Percentiles rank a stretch among this genome's conserved stretches.
phyloP scores from a whole-genome alignment of 2,329 filamentous ascomycete genomes.

The Diaporthe ilicicola region DNA sequence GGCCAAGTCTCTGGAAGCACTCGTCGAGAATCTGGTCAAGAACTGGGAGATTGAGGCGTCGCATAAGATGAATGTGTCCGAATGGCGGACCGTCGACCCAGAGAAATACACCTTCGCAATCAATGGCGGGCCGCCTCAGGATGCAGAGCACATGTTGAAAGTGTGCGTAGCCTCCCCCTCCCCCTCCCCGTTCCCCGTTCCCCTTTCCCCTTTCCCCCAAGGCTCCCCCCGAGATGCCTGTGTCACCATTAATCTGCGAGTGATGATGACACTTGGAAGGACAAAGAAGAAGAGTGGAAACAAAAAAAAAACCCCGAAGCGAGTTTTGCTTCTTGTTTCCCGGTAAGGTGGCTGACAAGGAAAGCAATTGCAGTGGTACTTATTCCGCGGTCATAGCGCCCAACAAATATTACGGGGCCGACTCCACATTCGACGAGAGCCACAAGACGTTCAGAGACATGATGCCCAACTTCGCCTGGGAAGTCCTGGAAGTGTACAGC shows the following conservation, averaged over 20 bases:
- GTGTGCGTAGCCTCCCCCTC: slow-evolving; percentile 52
- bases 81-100: slow-evolving; percentile 73
- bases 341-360: slow-evolving; percentile 4
- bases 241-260: background rate
- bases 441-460: slow-evolving; percentile 78
- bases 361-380: slow-evolving; percentile 46
- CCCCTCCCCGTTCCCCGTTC: background rate
- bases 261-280: background rate
- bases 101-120: slow-evolving; percentile 69
- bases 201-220: background rate
- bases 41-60: slow-evolving; percentile 79
- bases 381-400: slow-evolving; percentile 74
- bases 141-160: slow-evolving; percentile 70
- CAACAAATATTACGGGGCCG: slow-evolving; percentile 70
- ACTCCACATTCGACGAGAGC: slow-evolving; percentile 59
- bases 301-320: background rate
- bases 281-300: background rate
- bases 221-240: background rate
- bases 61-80: slow-evolving; percentile 67
- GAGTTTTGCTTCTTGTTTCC: slow-evolving; percentile 2
- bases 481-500: slow-evolving; percentile 73
- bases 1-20: slow-evolving; percentile 62
- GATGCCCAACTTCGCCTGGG: slow-evolving; percentile 79
- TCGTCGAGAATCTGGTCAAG: slow-evolving; percentile 76
- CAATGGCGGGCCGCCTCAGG: slow-evolving; percentile 65